Percentiles rank a stretch among this genome's conserved stretches.
These are phyloP conservation scores for Selenicereus undatus DNA, from an alignment of 148 eudicot species.

Conservation along the genomic window DNA sequence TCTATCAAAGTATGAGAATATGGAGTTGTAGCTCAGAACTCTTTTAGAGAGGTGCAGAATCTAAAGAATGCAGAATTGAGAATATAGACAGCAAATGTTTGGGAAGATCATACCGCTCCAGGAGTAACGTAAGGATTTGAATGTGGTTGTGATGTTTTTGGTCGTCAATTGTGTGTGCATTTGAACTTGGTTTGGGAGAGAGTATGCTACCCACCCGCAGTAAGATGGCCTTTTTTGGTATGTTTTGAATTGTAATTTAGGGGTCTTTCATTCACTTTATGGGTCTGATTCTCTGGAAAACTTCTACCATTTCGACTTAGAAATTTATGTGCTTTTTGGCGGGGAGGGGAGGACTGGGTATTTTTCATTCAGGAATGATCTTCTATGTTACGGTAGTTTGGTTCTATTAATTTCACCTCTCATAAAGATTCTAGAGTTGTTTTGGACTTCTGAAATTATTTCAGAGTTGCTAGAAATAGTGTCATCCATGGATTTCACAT, in stretches of 20 bases:
- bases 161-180: neutral
- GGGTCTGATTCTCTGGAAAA: neutral
- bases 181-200: neutral
- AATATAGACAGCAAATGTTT: too few relatives aligned
- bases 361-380: constrained; percentile 3
- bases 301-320: neutral
- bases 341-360: neutral
- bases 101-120: too few relatives aligned
- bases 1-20: too few relatives aligned
- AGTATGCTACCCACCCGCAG: neutral
- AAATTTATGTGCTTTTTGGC: too few relatives aligned
- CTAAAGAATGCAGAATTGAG: too few relatives aligned
- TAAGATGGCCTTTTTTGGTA: neutral
- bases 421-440: too few relatives aligned
- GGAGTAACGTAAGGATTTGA: neutral
- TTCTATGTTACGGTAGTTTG: neutral
- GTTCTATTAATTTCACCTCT: too few relatives aligned
- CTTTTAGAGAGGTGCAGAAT: too few relatives aligned
- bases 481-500: neutral
- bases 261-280: neutral
- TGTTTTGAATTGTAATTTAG: neutral
- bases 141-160: neutral
- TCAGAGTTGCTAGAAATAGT: too few relatives aligned
- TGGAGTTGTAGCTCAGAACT: too few relatives aligned
- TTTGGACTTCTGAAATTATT: too few relatives aligned